Conservation (phyloP, 768 basidiomycete genomes). For the Suillus tomentosus region DNA sequence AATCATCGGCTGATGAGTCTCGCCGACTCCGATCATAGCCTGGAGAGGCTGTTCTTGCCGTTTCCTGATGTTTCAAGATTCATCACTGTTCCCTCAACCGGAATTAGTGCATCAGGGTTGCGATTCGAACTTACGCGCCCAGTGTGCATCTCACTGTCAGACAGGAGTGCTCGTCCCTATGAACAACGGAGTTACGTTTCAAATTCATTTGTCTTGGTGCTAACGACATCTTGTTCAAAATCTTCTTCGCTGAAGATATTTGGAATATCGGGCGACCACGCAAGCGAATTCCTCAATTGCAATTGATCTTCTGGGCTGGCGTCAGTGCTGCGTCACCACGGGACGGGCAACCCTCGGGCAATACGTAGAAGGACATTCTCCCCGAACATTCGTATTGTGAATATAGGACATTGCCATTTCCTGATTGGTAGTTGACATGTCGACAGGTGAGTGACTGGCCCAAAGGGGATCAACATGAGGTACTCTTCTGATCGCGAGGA, state of each 20-base stretch:
- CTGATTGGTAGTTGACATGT: background rate
- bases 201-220: background rate
- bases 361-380: background rate
- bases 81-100: background rate
- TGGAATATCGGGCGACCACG: too few species aligned
- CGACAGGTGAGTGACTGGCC: background rate
- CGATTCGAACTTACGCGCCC: background rate
- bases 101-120: background rate
- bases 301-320: background rate
- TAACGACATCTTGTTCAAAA: background rate
- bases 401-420: background rate
- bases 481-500: background rate
- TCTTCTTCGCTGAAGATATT: background rate
- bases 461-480: background rate
- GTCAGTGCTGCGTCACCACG: conserved; percentile 1
- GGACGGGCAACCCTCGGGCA: conserved; percentile 2
- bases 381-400: background rate
- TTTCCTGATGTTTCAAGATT: background rate
- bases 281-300: too few species aligned
- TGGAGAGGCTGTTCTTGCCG: background rate
- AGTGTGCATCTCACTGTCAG: background rate
- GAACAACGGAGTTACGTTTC: background rate
- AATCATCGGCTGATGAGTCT: background rate
- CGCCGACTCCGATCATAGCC: background rate
- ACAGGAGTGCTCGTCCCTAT: background rate